These are phyloP conservation scores for Dactylonectria macrodidyma DNA, from an alignment of 2,329 filamentous ascomycete species.

Conservation along the genomic window DNA sequence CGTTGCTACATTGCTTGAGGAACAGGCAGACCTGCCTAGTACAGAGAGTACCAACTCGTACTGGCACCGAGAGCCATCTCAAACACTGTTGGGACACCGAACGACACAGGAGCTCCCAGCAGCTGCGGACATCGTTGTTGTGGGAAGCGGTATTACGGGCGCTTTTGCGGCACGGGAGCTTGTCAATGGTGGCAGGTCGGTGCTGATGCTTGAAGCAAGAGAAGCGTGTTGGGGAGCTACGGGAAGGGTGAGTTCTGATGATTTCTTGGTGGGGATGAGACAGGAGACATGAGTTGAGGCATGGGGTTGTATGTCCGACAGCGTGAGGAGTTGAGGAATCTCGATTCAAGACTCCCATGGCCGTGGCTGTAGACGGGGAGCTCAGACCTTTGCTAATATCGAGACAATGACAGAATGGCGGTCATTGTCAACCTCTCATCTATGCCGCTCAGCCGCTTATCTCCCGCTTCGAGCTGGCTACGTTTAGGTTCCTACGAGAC, in stretches of 20 bases:
- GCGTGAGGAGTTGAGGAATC: neutral
- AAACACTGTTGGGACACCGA: constrained; percentile 75
- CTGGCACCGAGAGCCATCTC: constrained; percentile 80
- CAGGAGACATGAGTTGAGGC: no score
- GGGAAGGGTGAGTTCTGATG: constrained; percentile 73
- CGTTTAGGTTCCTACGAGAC: constrained; percentile 71
- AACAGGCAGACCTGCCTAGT: constrained; percentile 71
- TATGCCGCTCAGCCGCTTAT: constrained; percentile 74
- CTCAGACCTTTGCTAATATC: constrained; percentile 19
- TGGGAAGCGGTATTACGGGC: constrained; percentile 86
- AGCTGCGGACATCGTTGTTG: constrained; percentile 77
- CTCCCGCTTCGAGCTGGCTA: constrained; percentile 80
- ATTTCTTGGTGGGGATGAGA: neutral
- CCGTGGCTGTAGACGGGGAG: neutral
- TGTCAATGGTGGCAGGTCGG: constrained; percentile 64
- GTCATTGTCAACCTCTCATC: constrained; percentile 82
- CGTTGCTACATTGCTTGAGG: constrained; percentile 46
- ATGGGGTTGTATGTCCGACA: neutral
- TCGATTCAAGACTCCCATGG: neutral
- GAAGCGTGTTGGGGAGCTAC: constrained; percentile 89
- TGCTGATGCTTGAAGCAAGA: constrained; percentile 83
- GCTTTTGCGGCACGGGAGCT: constrained; percentile 78
- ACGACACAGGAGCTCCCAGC: constrained; percentile 75
- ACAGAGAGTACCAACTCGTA: constrained; percentile 75
- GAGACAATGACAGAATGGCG: constrained; percentile 68